Evolutionary conservation across 2,329 filamentous ascomycete genomes (phyloP), one percentile per base, ranked within the genome.

Genomic region (Dactylonectria macrodidyma): DNA sequence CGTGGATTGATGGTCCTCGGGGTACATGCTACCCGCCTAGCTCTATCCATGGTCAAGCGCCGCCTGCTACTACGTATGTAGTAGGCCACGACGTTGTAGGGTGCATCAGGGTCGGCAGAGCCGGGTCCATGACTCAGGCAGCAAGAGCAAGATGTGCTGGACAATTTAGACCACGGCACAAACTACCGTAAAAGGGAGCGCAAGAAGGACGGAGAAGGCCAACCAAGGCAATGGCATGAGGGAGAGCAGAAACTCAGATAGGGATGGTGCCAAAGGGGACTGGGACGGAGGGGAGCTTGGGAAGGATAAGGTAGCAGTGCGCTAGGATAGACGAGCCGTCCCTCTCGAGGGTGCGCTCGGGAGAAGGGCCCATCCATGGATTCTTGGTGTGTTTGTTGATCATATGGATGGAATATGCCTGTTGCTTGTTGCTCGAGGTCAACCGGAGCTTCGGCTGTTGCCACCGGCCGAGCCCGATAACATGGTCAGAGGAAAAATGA

Each of bases 171-270:
- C 46, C 52, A 33, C n/a, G 38, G 12, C n/a, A 30, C 48, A 34
- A 50, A 66, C 63, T 65, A 56, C 56, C 55, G 58, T 46, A 65
- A n/a, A 66, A 61, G 58, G 63, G 57, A 48, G 57, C 14, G 38
- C 50, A 26, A 38, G n/a, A 16, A 22, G 36, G 26, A 48, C 44
- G 24, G 50, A 33, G 11, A 56, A 56, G 10, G 24, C 38, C 24
- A 24, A n/a, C n/a, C 19, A 51, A 36, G 10, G 24, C 22, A 63
- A 63, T 9, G 50, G 50, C 7, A 38, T 30, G 51, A 54, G 33
- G 51, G 51, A 24, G 51, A 54, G 51, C 51, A 19, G 30, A 52
- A 52, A 52, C 50, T 52, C 30, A n/a, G 51, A 54, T 12, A 12
- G 33, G 30, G 30, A 36, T 54, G 50, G 50, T 19, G 26, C 8